Base-by-base conservation (phyloP, 129 eudicot species). In the Centella asiatica region DNA sequence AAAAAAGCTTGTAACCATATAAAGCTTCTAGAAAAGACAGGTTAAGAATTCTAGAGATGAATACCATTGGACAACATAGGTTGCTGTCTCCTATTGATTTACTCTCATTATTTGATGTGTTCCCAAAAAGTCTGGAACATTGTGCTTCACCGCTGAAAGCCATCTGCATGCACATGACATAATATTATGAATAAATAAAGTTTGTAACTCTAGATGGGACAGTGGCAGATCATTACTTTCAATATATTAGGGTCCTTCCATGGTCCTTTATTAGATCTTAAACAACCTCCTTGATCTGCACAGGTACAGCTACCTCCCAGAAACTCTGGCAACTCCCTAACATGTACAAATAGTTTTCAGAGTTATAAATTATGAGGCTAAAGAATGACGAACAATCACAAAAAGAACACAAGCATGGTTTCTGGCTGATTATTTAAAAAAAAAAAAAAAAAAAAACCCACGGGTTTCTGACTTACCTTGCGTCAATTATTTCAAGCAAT, bases 241-340 rank as follows among this genome's bases (percentile, higher is more conserved):
- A 70, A 39, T 37, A 88, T 67, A 34, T 49, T 65, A 40, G 80
- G 83, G 75, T 88, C 86, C 45, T 65, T 79, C 96, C 96, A 88
- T 29, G 96, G 96, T 46, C 96, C 95, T 74, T 89, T 89, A 70
- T 83, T 69, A 17, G 90, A 89, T 58, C 82, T 54, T 61, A 89
- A 29, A 34, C 97, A 89, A 53, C 90, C 95, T 33, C 95, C 97
- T 50, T 77, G 66, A 33, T 75, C 83, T 3, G 73, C 69, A 74
- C 97, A 89, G 49, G 62, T 77, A 67, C 97, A 89, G 55, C 71
- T 77, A 63, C 97, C 97, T n/a, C 90, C 95, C 13, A 89, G 65
- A 70, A 85, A 85, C 13, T 82, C 88, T 65, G 97, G 97, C 66
- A 90, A 70, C 67, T 90, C 89, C 39, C 95, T 90, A 46, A 26